Evolutionary conservation across 805 yeast species (phyloP).

Genomic region (Pichia kluyveri): DNA sequence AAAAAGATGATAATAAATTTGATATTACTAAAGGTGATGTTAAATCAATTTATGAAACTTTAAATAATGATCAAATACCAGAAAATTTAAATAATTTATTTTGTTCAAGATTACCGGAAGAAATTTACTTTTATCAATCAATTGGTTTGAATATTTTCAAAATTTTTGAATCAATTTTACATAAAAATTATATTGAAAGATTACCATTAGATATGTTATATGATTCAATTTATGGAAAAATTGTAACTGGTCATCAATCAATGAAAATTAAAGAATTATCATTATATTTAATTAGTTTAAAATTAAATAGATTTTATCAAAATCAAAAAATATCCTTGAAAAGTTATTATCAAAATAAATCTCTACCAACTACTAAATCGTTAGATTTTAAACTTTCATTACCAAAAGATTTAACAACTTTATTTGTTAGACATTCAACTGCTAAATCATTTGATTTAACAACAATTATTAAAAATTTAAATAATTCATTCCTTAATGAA

Average conservation of each 20-base stretch:
- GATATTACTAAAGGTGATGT: not conserved
- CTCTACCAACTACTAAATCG: slow-evolving; percentile 1
- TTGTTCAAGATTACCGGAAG: slow-evolving; percentile 81
- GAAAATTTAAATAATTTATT: slow-evolving; percentile 73
- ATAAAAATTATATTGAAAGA: slow-evolving; percentile 53
- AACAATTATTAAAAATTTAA: slow-evolving; percentile 23
- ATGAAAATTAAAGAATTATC: slow-evolving; percentile 50
- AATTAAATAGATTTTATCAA: slow-evolving; percentile 79
- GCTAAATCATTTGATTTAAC: slow-evolving; percentile 26
- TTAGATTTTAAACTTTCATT: slow-evolving; percentile 8
- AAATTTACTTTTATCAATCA: slow-evolving; percentile 71
- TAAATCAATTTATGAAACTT: not conserved
- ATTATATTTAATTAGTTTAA: slow-evolving; percentile 58
- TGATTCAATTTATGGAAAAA: slow-evolving; percentile 46
- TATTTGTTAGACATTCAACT: slow-evolving; percentile 24
- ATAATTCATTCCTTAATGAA: slow-evolving; percentile 22
- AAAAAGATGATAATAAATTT: not conserved
- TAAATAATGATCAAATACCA: slow-evolving; percentile 39
- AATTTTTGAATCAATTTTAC: slow-evolving; percentile 56
- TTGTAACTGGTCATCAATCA: slow-evolving; percentile 38
- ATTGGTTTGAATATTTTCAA: slow-evolving; percentile 63
- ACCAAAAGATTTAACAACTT: not conserved
- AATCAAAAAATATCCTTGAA: slow-evolving; percentile 52
- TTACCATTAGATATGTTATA: slow-evolving; percentile 57
- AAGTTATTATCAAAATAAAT: slow-evolving; percentile 19